A percentile compares a stretch with the other conserved stretches of the same genome.
Conservation (phyloP, 2,329 filamentous ascomycete species). For the Stenocarpella maydis region DNA sequence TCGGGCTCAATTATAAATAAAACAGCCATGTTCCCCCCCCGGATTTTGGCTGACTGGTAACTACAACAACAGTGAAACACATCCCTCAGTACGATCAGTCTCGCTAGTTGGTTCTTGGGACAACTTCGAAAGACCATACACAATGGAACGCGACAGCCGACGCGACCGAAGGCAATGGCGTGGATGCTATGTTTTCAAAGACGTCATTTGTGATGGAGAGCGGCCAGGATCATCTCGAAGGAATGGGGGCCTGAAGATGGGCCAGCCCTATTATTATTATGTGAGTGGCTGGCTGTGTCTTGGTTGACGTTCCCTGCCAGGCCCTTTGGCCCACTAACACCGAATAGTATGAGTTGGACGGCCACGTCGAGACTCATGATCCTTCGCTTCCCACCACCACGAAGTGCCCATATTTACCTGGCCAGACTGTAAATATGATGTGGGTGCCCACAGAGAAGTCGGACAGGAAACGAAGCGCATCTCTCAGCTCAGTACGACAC, state of each 20-base stretch:
- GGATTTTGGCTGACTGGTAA: conserved; percentile 22
- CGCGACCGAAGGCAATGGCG: conserved; percentile 82
- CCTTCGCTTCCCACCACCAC: conserved; percentile 76
- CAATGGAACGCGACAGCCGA: conserved; percentile 81
- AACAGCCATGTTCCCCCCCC: conserved; percentile 22
- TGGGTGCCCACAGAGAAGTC: conserved; percentile 77
- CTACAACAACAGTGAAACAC: conserved; percentile 59
- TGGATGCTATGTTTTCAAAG: conserved; percentile 85
- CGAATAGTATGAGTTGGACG: conserved; percentile 81
- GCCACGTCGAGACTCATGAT: conserved; percentile 79
- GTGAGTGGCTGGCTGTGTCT: conserved; percentile 58
- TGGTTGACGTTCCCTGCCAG: conserved; percentile 21
- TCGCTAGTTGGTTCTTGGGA: conserved; percentile 93
- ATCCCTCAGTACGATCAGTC: conserved; percentile 71
- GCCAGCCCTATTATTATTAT: conserved; percentile 94
- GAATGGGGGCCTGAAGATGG: conserved; percentile 87
- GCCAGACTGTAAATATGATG: conserved; percentile 86
- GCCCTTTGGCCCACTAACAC: conserved; percentile 41
- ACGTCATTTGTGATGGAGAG: conserved; percentile 84
- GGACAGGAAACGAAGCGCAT: conserved; percentile 69
- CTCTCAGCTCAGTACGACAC: conserved; percentile 66
- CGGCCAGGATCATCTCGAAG: conserved; percentile 63
- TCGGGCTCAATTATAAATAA: conserved; percentile 23
- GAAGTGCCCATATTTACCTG: conserved; percentile 84
- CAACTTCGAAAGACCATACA: conserved; percentile 83